Percentiles rank a stretch among this genome's conserved stretches.
Evolutionary conservation across 352 stramenopile species (phyloP).

Genomic region (Pythium rishiriense): DNA sequence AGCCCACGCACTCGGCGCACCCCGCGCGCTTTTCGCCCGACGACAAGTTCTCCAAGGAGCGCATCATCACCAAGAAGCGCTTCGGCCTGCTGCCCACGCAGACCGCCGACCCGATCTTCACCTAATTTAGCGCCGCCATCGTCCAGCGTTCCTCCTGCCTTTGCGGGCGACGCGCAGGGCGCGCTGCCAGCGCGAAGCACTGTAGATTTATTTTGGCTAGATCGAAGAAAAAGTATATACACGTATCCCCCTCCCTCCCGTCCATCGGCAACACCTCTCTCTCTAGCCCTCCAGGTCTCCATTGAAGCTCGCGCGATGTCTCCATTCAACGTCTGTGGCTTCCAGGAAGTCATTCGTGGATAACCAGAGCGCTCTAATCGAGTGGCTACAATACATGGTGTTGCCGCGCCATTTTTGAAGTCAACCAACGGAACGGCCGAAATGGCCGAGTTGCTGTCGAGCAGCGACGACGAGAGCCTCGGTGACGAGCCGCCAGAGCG

Average conservation of each 20-base stretch:
- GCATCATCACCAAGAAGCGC: slow-evolving; percentile 98
- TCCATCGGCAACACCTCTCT: neutral
- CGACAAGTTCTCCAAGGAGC: slow-evolving; percentile 99
- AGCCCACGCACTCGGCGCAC: slow-evolving; percentile 96
- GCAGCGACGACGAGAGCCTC: slow-evolving; percentile 53
- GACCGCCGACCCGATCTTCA: slow-evolving; percentile 85
- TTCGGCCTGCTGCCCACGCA: slow-evolving; percentile 97
- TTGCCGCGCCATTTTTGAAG: slow-evolving; percentile 28
- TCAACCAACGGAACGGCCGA: slow-evolving; percentile 12
- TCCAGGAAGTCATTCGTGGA: slow-evolving; percentile 13
- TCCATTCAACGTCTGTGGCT: slow-evolving; percentile 14
- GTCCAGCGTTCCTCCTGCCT: neutral
- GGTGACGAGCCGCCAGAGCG: slow-evolving; percentile 21
- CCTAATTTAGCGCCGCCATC: slow-evolving; percentile 58
- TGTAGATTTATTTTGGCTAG: slow-evolving; percentile 30
- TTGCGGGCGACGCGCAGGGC: no score
- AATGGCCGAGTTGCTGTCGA: slow-evolving; percentile 70
- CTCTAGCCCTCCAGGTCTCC: neutral
- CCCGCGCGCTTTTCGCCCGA: slow-evolving; percentile 98
- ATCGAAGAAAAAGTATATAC: slow-evolving; percentile 24
- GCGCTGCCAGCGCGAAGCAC: neutral
- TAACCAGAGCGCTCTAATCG: slow-evolving; percentile 9
- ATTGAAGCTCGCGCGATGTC: no score
- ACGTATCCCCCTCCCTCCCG: slow-evolving; percentile 10
- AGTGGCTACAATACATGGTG: slow-evolving; percentile 5